Evolutionary conservation across 2,329 filamentous ascomycete genomes (phyloP).

Genomic region (Dothistroma pini): DNA sequence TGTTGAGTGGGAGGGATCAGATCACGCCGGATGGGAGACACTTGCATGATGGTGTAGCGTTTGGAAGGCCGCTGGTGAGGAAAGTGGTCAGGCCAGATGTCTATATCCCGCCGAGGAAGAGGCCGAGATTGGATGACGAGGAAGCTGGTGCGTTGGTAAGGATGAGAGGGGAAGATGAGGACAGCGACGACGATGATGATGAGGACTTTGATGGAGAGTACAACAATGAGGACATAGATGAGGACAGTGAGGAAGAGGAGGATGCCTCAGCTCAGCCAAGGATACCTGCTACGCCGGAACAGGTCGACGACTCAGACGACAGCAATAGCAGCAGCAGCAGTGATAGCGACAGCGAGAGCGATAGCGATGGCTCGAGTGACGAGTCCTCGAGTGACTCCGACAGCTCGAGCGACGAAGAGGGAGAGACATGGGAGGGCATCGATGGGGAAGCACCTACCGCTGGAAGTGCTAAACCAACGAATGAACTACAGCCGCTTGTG

Average conservation of each 20-base stretch:
- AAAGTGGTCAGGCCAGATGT: slow-evolving; percentile 40
- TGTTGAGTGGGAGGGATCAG: slow-evolving; percentile 73
- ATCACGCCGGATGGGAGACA: slow-evolving; percentile 75
- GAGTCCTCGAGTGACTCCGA: slow-evolving; percentile 14
- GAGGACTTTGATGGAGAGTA: slow-evolving; percentile 20
- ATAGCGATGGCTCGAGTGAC: slow-evolving; percentile 13
- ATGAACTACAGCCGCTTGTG: background rate
- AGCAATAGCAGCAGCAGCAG: slow-evolving; percentile 10
- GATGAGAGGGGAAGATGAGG: slow-evolving; percentile 38
- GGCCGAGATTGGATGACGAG: slow-evolving; percentile 34
- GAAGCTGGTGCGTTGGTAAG: slow-evolving; percentile 43
- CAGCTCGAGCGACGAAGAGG: slow-evolving; percentile 13
- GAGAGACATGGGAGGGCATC: slow-evolving; percentile 23
- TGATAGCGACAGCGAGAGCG: slow-evolving; percentile 19
- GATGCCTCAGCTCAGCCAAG: slow-evolving; percentile 6
- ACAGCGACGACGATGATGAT: slow-evolving; percentile 23
- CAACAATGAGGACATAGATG: slow-evolving; percentile 15
- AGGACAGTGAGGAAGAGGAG: slow-evolving; percentile 15
- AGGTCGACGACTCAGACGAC: slow-evolving; percentile 15
- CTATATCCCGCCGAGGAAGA: slow-evolving; percentile 32
- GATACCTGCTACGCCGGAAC: background rate
- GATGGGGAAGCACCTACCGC: background rate
- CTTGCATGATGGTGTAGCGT: slow-evolving; percentile 79
- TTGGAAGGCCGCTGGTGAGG: slow-evolving; percentile 69
- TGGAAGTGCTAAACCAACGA: background rate